Percentiles rank a stretch among this genome's conserved stretches.
These are phyloP conservation scores for Pyrenophora graminea DNA, from an alignment of 2,329 filamentous ascomycete species.

Conservation along the genomic window DNA sequence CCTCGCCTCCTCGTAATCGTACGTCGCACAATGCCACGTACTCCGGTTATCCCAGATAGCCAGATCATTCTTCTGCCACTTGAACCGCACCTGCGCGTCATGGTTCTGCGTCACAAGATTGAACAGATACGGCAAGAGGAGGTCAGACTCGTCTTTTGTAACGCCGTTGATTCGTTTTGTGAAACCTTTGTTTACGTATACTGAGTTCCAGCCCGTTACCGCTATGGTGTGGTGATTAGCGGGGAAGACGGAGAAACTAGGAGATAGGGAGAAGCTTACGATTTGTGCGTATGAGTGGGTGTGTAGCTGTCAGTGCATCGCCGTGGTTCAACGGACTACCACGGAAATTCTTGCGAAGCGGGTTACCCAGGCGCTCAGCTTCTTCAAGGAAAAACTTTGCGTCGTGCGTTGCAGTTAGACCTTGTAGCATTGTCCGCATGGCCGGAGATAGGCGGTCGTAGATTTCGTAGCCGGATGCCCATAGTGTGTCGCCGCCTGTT, in stretches of 20 bases:
- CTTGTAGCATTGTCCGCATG: conserved; percentile 55
- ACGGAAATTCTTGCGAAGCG: conserved; percentile 32
- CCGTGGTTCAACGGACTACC: conserved; percentile 62
- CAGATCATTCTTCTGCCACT: conserved; percentile 46
- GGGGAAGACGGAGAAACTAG: neutral
- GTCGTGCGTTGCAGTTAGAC: conserved; percentile 52
- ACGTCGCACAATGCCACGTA: conserved; percentile 64
- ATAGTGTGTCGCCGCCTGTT: conserved; percentile 44
- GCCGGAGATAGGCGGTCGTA: conserved; percentile 57
- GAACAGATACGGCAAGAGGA: conserved; percentile 50
- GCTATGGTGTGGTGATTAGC: conserved; percentile 31
- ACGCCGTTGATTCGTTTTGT: conserved; percentile 53
- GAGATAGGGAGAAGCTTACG: conserved; percentile 32
- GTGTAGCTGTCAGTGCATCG: conserved; percentile 54
- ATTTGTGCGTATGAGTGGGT: conserved; percentile 66
- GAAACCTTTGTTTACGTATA: conserved; percentile 43
- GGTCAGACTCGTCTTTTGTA: conserved; percentile 50
- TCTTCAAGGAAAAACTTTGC: conserved; percentile 39
- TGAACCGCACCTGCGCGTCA: conserved; percentile 57
- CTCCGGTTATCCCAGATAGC: conserved; percentile 71
- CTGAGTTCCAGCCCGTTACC: conserved; percentile 64
- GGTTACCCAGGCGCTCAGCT: conserved; percentile 32
- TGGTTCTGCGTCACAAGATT: conserved; percentile 55
- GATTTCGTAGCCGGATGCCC: conserved; percentile 50
- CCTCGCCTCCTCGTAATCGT: conserved; percentile 63